phyloP scores from a whole-genome alignment of 2,329 filamentous ascomycete genomes.

The Ilyonectria sp. region DNA sequence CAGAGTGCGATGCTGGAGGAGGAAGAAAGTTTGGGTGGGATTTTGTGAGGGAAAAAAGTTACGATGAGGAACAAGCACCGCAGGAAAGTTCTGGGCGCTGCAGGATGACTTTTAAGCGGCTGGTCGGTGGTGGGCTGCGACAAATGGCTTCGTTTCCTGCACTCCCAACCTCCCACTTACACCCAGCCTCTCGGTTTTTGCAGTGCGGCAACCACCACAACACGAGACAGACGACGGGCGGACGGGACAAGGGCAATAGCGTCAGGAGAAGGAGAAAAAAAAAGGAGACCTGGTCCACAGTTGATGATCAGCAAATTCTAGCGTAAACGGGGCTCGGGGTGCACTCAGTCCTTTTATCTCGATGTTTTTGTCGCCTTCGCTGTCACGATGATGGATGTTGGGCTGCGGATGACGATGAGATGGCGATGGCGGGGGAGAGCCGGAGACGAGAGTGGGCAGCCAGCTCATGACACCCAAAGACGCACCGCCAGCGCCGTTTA shows the following conservation, averaged over 20 bases:
- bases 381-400: constrained; percentile 37
- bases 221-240: constrained; percentile 27
- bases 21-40: constrained; percentile 22
- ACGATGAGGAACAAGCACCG: constrained; percentile 33
- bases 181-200: constrained; percentile 52
- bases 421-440: constrained; percentile 39
- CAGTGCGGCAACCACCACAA: constrained; percentile 37
- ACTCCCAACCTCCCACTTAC: constrained; percentile 56
- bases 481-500: constrained; percentile 38
- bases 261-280: constrained; percentile 24
- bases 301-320: constrained; percentile 38
- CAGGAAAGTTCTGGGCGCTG: constrained; percentile 47
- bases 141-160: constrained; percentile 41
- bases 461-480: constrained; percentile 44
- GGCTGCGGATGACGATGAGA: constrained; percentile 21
- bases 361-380: constrained; percentile 4
- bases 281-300: constrained; percentile 44
- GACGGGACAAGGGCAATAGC: constrained; percentile 10
- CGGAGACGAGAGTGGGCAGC: constrained; percentile 21
- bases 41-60: constrained; percentile 30
- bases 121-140: constrained; percentile 45
- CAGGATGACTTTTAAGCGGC: constrained; percentile 52
- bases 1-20: constrained; percentile 15
- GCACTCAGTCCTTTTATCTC: constrained; percentile 35
- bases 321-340: constrained; percentile 13